These are phyloP conservation scores for Phylloboletellus chloephorus DNA, from an alignment of 1,284 basidiomycete species.

Conservation along the genomic window DNA sequence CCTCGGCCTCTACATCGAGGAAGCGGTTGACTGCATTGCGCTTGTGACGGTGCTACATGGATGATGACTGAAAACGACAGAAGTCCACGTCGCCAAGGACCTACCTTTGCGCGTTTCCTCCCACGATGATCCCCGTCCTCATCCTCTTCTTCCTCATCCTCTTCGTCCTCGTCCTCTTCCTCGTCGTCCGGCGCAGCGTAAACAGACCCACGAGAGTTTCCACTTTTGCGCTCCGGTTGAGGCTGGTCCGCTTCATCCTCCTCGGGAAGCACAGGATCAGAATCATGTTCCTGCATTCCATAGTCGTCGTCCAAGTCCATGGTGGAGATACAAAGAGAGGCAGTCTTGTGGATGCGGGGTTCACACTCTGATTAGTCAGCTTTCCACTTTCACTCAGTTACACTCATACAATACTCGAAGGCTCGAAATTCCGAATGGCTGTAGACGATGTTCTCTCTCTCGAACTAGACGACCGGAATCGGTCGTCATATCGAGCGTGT, in stretches of 20 bases:
- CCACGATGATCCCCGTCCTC: constrained; percentile 40
- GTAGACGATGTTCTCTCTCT: too few species aligned
- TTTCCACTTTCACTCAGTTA: constrained; percentile 3
- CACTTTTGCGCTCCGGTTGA: constrained; percentile 28
- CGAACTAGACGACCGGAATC: too few species aligned
- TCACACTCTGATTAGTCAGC: constrained; percentile 23
- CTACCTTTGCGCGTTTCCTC: constrained; percentile 55
- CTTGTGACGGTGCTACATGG: constrained; percentile 55
- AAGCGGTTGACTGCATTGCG: constrained; percentile 69
- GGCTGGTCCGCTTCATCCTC: constrained; percentile 32
- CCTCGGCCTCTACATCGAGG: constrained; percentile 93
- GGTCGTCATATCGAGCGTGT: too few species aligned
- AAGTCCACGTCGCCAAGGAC: constrained; percentile 8
- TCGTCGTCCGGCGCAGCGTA: constrained; percentile 54
- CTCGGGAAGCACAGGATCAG: constrained; percentile 33
- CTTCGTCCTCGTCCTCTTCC: constrained; percentile 48
- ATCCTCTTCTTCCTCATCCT: constrained; percentile 39
- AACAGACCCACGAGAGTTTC: constrained; percentile 33
- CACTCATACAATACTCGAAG: neutral
- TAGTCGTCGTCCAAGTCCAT: constrained; percentile 47
- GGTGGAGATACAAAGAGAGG: constrained; percentile 12
- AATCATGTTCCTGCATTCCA: constrained; percentile 35
- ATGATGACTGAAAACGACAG: constrained; percentile 9
- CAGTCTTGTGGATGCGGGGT: neutral
- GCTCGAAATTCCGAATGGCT: too few species aligned